A percentile compares a stretch with the other conserved stretches of the same genome.
Conservation (phyloP, 2,329 filamentous ascomycete genomes). For the Exophiala alcalophila region DNA sequence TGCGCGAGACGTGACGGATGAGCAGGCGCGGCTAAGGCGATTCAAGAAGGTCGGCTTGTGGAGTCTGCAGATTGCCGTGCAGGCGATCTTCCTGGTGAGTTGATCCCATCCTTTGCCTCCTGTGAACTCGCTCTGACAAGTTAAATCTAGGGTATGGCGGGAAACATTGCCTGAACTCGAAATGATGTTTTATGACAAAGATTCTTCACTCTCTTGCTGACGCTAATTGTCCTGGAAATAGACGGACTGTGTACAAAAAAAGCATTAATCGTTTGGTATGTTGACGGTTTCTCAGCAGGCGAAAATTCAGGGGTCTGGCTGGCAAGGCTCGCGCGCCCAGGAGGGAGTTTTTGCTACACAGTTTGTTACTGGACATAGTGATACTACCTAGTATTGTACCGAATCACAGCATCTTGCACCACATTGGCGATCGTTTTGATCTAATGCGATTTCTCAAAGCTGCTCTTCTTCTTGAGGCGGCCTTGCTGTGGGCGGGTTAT, state of each 20-base stretch:
- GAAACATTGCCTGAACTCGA: constrained; percentile 24
- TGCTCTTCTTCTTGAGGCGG: too few species aligned
- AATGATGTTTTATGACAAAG: constrained; percentile 5
- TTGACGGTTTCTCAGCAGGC: too few species aligned
- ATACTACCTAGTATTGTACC: too few species aligned
- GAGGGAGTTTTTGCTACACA: too few species aligned
- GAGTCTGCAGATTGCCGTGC: constrained; percentile 87
- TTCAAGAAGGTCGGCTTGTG: constrained; percentile 96
- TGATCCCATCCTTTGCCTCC: not conserved
- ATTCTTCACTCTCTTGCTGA: constrained; percentile 3
- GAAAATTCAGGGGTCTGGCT: too few species aligned
- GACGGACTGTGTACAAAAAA: too few species aligned
- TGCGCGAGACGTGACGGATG: constrained; percentile 83
- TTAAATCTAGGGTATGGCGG: constrained; percentile 26
- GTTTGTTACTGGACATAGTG: too few species aligned
- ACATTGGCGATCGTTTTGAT: constrained; percentile 1
- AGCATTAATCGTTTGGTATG: not conserved
- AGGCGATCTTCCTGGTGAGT: constrained; percentile 86
- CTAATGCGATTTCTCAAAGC: too few species aligned
- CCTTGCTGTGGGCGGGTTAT: too few species aligned
- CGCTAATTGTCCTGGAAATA: too few species aligned
- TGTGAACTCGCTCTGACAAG: constrained; percentile 4
- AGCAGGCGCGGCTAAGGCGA: constrained; percentile 77
- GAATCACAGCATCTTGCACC: too few species aligned
- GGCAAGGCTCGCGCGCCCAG: too few species aligned